These are phyloP conservation scores for Coffea eugenioides DNA, from an alignment of 257 asterid species.

Conservation along the genomic window DNA sequence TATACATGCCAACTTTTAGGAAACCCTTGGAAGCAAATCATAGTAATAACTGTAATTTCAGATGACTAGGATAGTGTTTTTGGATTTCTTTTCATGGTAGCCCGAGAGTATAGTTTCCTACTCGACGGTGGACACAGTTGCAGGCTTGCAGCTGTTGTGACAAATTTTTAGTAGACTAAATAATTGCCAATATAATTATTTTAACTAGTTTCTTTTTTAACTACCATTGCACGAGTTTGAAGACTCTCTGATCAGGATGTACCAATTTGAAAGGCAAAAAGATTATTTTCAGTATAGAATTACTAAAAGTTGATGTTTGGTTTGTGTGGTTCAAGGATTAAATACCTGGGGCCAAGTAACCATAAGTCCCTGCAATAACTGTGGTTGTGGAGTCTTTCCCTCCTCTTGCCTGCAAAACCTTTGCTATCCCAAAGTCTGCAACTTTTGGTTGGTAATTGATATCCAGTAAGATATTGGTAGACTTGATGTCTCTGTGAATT, in stretches of 20 bases:
- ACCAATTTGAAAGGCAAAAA: neutral
- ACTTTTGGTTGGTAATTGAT: conserved; percentile 72
- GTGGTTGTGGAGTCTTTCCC: conserved; percentile 70
- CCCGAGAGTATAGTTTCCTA: neutral
- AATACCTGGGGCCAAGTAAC: conserved; percentile 95
- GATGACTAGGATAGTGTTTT: neutral
- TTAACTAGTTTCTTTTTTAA: neutral
- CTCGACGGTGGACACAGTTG: neutral
- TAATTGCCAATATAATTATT: neutral
- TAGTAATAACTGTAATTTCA: neutral
- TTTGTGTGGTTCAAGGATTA: neutral
- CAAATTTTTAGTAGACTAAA: neutral
- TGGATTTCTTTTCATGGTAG: neutral
- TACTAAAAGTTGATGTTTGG: neutral
- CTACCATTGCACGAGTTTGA: neutral
- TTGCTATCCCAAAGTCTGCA: conserved; percentile 93
- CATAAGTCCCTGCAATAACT: conserved; percentile 83
- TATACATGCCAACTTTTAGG: neutral
- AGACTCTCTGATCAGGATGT: neutral
- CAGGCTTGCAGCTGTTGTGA: neutral
- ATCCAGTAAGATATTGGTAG: conserved; percentile 79
- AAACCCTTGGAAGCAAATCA: neutral
- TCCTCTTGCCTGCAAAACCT: conserved; percentile 74
- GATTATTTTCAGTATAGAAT: neutral
- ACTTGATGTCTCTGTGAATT: conserved; percentile 82